Conservation (phyloP, 108 stramenopile species). For the Nitzschia palea region DNA sequence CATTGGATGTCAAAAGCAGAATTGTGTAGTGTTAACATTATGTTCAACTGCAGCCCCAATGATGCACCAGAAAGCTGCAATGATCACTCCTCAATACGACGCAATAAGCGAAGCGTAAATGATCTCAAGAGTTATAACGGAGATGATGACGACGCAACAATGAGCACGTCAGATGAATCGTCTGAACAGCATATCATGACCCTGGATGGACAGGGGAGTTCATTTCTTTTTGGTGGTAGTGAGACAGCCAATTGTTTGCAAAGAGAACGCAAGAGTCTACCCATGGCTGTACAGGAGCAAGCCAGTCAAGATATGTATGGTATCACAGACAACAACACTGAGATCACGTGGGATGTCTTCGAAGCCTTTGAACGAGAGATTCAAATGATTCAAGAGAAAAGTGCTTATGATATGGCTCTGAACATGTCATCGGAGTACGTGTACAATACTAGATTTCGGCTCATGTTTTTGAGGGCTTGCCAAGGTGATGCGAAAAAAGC, state of each 20-base stretch:
- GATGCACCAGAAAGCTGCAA: neutral
- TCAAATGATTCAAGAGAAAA: slow-evolving; percentile 1
- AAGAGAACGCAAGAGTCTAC: slow-evolving; percentile 17
- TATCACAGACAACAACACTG: slow-evolving; percentile 14
- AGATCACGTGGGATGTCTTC: neutral
- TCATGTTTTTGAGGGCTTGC: slow-evolving; percentile 30
- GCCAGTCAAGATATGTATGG: slow-evolving; percentile 31
- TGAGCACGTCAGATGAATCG: neutral
- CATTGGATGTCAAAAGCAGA: too few relatives aligned
- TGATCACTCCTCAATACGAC: neutral
- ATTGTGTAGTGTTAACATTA: neutral
- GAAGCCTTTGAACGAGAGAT: neutral
- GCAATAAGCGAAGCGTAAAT: slow-evolving; percentile 2
- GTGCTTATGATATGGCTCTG: neutral
- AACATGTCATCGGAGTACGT: neutral
- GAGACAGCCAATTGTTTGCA: slow-evolving; percentile 10
- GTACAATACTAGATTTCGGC: slow-evolving; percentile 1
- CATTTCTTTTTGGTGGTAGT: slow-evolving; percentile 4
- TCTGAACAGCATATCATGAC: neutral
- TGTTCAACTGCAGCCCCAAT: neutral
- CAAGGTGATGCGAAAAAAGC: slow-evolving; percentile 23
- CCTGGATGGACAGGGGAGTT: neutral
- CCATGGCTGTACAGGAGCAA: slow-evolving; percentile 4
- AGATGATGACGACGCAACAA: neutral
- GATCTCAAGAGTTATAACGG: neutral